Evolutionary conservation across 345 rosid genomes (phyloP).

Genomic region (Psidium guajava): DNA sequence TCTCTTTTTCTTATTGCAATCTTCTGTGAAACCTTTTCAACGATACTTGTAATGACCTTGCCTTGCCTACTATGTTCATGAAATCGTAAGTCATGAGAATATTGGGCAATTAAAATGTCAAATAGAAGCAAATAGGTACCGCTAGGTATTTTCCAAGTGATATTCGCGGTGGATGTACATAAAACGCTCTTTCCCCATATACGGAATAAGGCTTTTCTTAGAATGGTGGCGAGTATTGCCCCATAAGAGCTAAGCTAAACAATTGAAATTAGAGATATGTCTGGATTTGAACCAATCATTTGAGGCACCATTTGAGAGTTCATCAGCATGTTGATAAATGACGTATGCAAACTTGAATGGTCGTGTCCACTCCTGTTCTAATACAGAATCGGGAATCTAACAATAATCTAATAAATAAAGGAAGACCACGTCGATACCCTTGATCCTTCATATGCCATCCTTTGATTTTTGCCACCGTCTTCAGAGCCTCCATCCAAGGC

Average conservation of each 20-base stretch:
- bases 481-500: not conserved
- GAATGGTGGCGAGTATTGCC: not conserved
- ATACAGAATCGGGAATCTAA: too few species aligned
- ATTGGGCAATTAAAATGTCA: not conserved
- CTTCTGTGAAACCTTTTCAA: not conserved
- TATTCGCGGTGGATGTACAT: not conserved
- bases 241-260: accelerated
- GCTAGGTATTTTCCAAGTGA: not conserved
- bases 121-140: not conserved
- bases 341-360: too few species aligned
- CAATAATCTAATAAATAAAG: too few species aligned
- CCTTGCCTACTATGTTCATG: not conserved
- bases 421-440: too few species aligned
- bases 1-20: not conserved
- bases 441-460: not conserved
- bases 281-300: not conserved
- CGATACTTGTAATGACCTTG: not conserved
- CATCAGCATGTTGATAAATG: not conserved
- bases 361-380: too few species aligned
- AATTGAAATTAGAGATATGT: not conserved
- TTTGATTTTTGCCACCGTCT: accelerated
- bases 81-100: too few species aligned
- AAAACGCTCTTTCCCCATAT: not conserved
- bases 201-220: not conserved
- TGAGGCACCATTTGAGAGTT: not conserved